These are phyloP conservation scores for Acanthochlamys bracteata DNA, from an alignment of 106 monocot species.

Conservation along the genomic window DNA sequence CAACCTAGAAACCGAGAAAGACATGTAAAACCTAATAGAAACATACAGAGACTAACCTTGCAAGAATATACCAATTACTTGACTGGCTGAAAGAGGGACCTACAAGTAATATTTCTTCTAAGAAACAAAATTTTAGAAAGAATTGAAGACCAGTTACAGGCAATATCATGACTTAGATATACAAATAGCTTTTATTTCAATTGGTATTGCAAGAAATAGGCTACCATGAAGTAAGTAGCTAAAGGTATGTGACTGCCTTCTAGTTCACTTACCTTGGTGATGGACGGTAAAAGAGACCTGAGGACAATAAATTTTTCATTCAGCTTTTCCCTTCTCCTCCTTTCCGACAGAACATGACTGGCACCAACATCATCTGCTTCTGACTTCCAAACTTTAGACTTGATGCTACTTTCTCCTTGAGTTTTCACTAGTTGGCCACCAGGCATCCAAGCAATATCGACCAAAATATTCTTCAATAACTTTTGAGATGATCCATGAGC, in stretches of 20 bases:
- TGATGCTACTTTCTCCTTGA: conserved; percentile 14
- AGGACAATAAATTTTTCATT: conserved; percentile 75
- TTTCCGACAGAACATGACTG: conserved; percentile 51
- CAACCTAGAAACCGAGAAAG: conserved; percentile 28
- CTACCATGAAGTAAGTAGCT: not conserved
- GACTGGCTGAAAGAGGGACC: too few species aligned
- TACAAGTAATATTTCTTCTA: too few species aligned
- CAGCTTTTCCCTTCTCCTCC: conserved; percentile 66
- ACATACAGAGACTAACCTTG: not conserved
- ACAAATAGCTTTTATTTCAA: not conserved
- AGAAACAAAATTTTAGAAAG: too few species aligned
- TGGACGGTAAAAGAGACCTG: conserved; percentile 56
- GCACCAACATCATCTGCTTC: conserved; percentile 30
- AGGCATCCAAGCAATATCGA: conserved; percentile 25
- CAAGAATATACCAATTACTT: too few species aligned
- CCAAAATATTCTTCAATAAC: conserved; percentile 56
- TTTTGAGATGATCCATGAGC: conserved; percentile 24
- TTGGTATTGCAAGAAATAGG: not conserved
- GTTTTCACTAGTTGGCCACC: not conserved
- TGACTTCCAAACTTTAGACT: conserved; percentile 13
- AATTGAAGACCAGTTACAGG: too few species aligned
- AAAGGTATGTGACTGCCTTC: not conserved
- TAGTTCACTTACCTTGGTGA: conserved; percentile 51
- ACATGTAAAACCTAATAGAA: not conserved
- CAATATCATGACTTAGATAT: too few species aligned